Conservation (phyloP, 768 basidiomycete species). For the Chlorophyllum brunneum region DNA sequence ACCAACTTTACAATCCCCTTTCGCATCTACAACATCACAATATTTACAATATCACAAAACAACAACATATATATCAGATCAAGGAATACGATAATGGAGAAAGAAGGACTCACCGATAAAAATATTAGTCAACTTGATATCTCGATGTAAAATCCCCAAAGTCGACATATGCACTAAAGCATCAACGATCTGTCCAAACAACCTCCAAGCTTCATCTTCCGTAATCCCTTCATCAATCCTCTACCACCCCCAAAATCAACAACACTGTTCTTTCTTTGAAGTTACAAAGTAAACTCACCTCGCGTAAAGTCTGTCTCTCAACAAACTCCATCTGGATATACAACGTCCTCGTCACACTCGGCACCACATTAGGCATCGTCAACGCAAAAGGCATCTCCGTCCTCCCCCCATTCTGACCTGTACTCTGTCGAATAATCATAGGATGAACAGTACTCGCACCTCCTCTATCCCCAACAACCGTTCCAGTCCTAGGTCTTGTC, state of each 20-base stretch:
- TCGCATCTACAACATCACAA: constrained; percentile 48
- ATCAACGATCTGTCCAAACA: constrained; percentile 88
- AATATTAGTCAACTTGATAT: constrained; percentile 92
- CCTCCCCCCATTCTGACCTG: constrained; percentile 11
- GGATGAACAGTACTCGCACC: constrained; percentile 2
- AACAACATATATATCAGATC: neutral
- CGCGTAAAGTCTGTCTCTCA: constrained; percentile 85
- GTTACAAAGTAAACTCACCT: constrained; percentile 38
- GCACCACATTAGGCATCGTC: constrained; percentile 19
- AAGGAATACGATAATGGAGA: no score
- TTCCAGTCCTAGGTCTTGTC: neutral
- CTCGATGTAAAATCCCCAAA: constrained; percentile 82
- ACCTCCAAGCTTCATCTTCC: constrained; percentile 84
- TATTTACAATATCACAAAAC: neutral
- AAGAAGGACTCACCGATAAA: constrained; percentile 66
- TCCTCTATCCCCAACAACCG: neutral
- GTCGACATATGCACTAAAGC: constrained; percentile 88
- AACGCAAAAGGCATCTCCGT: constrained; percentile 22
- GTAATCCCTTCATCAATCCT: constrained; percentile 75
- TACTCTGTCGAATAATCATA: constrained; percentile 1
- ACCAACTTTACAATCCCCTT: constrained; percentile 87
- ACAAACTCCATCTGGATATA: constrained; percentile 99
- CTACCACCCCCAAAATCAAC: constrained; percentile 26
- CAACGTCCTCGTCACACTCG: constrained; percentile 51
- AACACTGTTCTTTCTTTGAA: neutral